phyloP scores from a whole-genome alignment of 2,329 filamentous ascomycete species.

The Neonectria ditissima region DNA sequence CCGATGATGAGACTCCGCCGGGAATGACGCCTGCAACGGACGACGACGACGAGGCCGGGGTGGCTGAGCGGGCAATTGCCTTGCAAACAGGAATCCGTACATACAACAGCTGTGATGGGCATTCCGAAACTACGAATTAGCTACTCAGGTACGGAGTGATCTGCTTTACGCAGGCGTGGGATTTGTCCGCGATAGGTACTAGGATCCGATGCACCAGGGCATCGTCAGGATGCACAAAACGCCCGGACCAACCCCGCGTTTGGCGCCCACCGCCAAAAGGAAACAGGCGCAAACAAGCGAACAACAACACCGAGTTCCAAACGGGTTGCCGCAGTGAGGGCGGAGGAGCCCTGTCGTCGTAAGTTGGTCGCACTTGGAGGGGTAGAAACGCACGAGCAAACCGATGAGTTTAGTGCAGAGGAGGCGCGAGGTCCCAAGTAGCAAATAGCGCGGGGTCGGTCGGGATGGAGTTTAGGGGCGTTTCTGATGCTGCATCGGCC shows the following conservation, averaged over 20 bases:
- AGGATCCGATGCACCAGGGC: not conserved
- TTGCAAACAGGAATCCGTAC: not conserved
- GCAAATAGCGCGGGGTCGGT: slow-evolving; percentile 3
- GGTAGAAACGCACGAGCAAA: slow-evolving; percentile 3
- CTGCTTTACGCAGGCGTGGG: not conserved
- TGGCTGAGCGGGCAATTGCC: slow-evolving; percentile 20
- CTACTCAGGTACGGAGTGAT: not conserved
- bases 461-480: not conserved
- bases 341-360: slow-evolving; percentile 1
- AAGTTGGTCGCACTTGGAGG: slow-evolving; percentile 10
- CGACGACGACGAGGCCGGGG: slow-evolving; percentile 13
- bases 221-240: slow-evolving; percentile 26
- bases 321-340: slow-evolving; percentile 19
- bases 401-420: not conserved
- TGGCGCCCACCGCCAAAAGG: slow-evolving; percentile 36
- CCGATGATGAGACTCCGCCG: slow-evolving; percentile 4
- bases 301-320: slow-evolving; percentile 20
- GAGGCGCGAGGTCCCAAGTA: too few relatives aligned
- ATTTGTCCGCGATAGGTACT: not conserved
- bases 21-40: slow-evolving; percentile 15
- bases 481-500: slow-evolving; percentile 15
- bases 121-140: slow-evolving; percentile 5
- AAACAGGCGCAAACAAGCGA: slow-evolving; percentile 10
- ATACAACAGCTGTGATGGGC: slow-evolving; percentile 9
- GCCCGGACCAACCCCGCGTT: slow-evolving; percentile 43